Base-by-base conservation (phyloP, 2,329 filamentous ascomycete species). In the Xylariaceae sp. region DNA sequence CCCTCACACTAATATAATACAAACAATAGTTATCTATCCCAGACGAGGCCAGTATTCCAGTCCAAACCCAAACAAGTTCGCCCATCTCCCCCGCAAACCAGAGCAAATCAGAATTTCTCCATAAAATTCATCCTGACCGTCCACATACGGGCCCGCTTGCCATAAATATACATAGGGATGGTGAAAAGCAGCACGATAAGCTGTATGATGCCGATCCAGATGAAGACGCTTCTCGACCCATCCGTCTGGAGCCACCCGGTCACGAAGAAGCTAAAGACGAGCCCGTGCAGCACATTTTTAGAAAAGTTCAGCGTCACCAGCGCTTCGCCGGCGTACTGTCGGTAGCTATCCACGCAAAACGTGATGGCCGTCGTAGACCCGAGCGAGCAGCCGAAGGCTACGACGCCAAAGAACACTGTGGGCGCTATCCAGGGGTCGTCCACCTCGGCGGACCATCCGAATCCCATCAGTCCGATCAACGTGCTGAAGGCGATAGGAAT, bases 111-210 rank as follows among this genome's bases (percentile, higher is more conserved):
- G 55, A 73, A 87, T 67, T 84, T 88, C 79, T 95, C 90, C 87
- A 95, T 91, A 60, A 95, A 74, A 62, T 88, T 90, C 78, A 80
- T 88, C 59, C 88, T 77, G 8, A 91, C 89, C 0, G 91, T 97
- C 92, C 91, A 96, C 89, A 96, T 95, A 19, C 92, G 79, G 12
- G 87, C 85, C 53, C 91, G 76, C 77, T 97, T 97, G 19, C 92
- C 92, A 66, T 84, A 96, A 26, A 97, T 88, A 69, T 94, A 97
- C 87, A 97, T 90, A 0, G 92, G 92, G 53, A 96, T 85, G 1
- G 90, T 88, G 51, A 79, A 83, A 2, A 89, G 65, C 69, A 95
- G 76, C 53, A 86, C 80, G 9, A 83, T 81, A 35, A 96, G 71
- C 71, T 97, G 92, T 31, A 97, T 94, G 30, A 91, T 79, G 2